Evolutionary conservation across 768 basidiomycete genomes (phyloP), one percentile per base, ranked within the genome.

Genomic region (Amanita molliuscula): DNA sequence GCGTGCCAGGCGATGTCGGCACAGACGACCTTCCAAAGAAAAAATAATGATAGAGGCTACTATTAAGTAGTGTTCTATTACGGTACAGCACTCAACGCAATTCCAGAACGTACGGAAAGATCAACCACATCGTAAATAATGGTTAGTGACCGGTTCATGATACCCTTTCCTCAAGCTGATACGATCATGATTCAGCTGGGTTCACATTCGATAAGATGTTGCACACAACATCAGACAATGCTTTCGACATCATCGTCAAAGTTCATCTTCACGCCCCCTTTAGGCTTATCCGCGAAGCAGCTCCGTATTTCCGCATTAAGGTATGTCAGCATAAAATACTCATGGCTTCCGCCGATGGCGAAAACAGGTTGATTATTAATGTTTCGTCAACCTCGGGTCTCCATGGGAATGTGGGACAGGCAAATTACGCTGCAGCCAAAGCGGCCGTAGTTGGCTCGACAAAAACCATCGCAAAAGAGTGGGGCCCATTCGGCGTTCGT

Each of bases 161-260:
- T 20, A 21, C 4, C 2, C n/a, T 20, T 28, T 25, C 54, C 18
- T 54, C 25, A 28, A 29, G n/a, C 9, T n/a, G 47, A 29, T 43
- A 2, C 40, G 20, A 15, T 26, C 1, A 33, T 25, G 15, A 7
- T 3, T 15, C 53, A 79, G 82, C 83, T 42, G 83, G 81, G 43
- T 88, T 88, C 68, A 87, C 85, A 6, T 87, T 76, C 57, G 85
- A 89, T 74, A 84, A 82, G 65, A 92, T 92, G 89, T 70, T 90
- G 34, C 88, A 89, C 67, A 88, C 86, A 4, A 88, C 82, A 53
- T 81, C 84, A 2, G 89, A 92, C 65, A 85, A 89, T 38, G 76
- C 79, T 1, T 92, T 78, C 61, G 83, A 88, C 54, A 73, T 91
- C 56, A 91, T 91, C 59, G 71, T 84, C 64, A 86, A 84, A 61